Conservation (phyloP, 2,329 filamentous ascomycete genomes). For the Zarea fungicola region DNA sequence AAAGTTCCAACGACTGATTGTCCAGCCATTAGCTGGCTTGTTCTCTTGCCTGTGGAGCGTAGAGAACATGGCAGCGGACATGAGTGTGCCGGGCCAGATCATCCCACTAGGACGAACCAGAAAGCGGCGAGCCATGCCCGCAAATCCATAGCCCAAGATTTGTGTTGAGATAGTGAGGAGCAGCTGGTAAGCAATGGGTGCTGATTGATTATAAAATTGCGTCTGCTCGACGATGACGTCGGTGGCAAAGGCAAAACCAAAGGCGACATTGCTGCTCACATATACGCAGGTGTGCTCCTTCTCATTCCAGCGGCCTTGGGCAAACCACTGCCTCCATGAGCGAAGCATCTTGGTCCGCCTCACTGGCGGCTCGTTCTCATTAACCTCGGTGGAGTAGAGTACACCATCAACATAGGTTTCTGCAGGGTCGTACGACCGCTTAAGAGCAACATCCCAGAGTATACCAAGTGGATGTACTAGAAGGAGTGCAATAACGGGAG, state of each 20-base stretch:
- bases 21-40: constrained; percentile 76
- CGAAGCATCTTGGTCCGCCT: constrained; percentile 25
- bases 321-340: constrained; percentile 65
- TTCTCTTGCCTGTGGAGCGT: constrained; percentile 83
- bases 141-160: constrained; percentile 80
- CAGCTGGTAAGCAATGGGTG: constrained; percentile 71
- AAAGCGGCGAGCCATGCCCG: constrained; percentile 73
- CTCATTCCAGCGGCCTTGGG: constrained; percentile 78
- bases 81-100: constrained; percentile 86
- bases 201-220: constrained; percentile 80
- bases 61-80: constrained; percentile 85
- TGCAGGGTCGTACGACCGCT: constrained; percentile 50
- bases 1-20: constrained; percentile 75
- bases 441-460: constrained; percentile 69
- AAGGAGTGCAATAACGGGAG: constrained; percentile 79
- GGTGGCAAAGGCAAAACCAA: constrained; percentile 84
- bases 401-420: constrained; percentile 49
- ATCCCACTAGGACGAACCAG: constrained; percentile 81
- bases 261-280: constrained; percentile 84
- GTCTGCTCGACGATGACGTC: constrained; percentile 89
- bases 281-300: constrained; percentile 88
- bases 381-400: constrained; percentile 18
- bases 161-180: constrained; percentile 82
- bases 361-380: constrained; percentile 17
- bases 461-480: constrained; percentile 80